These are phyloP conservation scores for Staphylotrichum longicolle DNA, from an alignment of 495 filamentous ascomycete species.

Conservation along the genomic window DNA sequence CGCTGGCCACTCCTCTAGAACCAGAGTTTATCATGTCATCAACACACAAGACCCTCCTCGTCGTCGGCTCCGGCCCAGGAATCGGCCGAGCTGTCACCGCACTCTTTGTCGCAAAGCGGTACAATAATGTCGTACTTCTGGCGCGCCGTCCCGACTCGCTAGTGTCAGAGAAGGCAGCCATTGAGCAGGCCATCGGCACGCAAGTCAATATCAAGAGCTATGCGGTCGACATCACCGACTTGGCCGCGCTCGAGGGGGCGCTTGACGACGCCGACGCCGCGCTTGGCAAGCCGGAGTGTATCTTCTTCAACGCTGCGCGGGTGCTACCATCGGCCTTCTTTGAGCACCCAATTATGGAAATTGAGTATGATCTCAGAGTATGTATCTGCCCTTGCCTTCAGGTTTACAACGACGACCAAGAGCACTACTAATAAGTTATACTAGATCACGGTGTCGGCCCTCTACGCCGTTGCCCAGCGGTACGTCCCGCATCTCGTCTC, in stretches of 20 bases:
- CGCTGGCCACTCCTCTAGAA: too few relatives aligned
- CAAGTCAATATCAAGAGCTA: slow-evolving; percentile 33
- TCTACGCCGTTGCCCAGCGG: slow-evolving; percentile 37
- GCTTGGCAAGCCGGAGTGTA: slow-evolving; percentile 33
- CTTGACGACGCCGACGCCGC: slow-evolving; percentile 34
- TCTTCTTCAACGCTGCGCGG: slow-evolving; percentile 46
- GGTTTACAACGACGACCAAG: not conserved
- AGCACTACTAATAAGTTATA: not conserved
- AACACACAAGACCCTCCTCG: slow-evolving; percentile 24
- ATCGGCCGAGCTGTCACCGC: slow-evolving; percentile 39
- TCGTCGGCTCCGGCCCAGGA: slow-evolving; percentile 45
- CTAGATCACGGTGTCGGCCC: slow-evolving; percentile 40
- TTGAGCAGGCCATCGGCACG: slow-evolving; percentile 23
- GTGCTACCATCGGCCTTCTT: slow-evolving; percentile 33
- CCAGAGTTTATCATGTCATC: slow-evolving; percentile 1
- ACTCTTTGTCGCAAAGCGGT: slow-evolving; percentile 39
- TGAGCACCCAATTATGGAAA: slow-evolving; percentile 31
- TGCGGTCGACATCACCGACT: slow-evolving; percentile 36
- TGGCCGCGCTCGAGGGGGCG: slow-evolving; percentile 24
- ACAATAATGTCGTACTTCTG: slow-evolving; percentile 40
- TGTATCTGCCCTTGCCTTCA: not conserved
- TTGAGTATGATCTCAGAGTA: slow-evolving; percentile 44
- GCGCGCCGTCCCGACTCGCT: slow-evolving; percentile 38
- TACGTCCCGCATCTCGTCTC: slow-evolving; percentile 35
- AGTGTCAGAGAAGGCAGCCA: slow-evolving; percentile 29